Base-by-base conservation (phyloP, 371 early-diverging fungal genomes). In the Rhizomucor pusillus region DNA sequence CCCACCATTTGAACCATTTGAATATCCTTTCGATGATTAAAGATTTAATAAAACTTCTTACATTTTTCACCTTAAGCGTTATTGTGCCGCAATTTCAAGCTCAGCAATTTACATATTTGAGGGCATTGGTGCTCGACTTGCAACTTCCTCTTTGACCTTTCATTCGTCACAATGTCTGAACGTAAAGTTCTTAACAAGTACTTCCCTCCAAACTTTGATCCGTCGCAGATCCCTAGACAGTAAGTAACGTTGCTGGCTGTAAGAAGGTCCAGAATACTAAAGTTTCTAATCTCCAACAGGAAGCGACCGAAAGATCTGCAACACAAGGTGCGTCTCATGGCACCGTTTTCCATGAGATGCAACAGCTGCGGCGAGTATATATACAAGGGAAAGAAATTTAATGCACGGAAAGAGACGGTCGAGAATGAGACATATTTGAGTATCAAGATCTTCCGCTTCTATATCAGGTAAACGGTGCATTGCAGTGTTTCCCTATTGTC, bases 281-380 rank as follows among this genome's bases (percentile, higher is more conserved):
- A n/a, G 22, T n/a, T 13, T 36, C 18, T 13, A 11, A 29, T 33
- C 19, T 88, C 87, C 5, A 77, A 87, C 54, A 85, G 91, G 47
- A 89, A 88, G 52, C 84, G 82, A 52, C 85, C 87, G 39, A 91
- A 88, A 67, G 89, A 87, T 74, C 78, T 71, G 13, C 94, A 93
- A 56, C 90, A 92, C 63, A 97, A 92, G 60, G 97, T 97, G 18
- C 95, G 98, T 44, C 81, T 99, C 39, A 94, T 94, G 91, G 86
- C 97, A 3, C 99, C 99, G 1, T 99, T 97, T 66, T 92, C 96
- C 0, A 95, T 99, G 95, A 90, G 91, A 44, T 99, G 99, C 78
- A 81, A 80, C 44, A 89, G 90, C 29, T 99, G 99, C 66, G 93
- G 93, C 34, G 94, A 97, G 62, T 99, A 91, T 73, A 91, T 98